phyloP scores from a whole-genome alignment of 495 filamentous ascomycete species.

The Penicillium antarcticum region DNA sequence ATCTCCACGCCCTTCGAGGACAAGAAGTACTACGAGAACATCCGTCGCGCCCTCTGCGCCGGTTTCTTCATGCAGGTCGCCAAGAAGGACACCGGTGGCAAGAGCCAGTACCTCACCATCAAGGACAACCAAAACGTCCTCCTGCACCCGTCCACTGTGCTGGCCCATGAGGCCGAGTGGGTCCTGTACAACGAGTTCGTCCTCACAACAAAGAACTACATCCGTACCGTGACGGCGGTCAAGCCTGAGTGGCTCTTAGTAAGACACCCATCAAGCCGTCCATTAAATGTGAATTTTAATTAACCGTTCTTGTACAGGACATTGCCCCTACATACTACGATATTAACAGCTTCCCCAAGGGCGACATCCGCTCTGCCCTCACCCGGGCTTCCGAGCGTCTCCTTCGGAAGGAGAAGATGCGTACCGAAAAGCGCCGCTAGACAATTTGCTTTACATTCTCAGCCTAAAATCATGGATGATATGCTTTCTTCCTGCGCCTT shows the following conservation, averaged over 20 bases:
- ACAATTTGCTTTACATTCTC: constrained; percentile 6
- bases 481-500: constrained; percentile 5
- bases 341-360: constrained; percentile 75
- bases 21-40: constrained; percentile 98
- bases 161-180: constrained; percentile 88
- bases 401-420: constrained; percentile 66
- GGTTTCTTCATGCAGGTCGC: constrained; percentile 99
- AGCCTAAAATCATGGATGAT: constrained; percentile 13
- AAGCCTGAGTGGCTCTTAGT: constrained; percentile 82
- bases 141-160: constrained; percentile 85
- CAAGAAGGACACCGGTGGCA: constrained; percentile 73
- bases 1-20: constrained; percentile 86
- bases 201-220: constrained; percentile 93
- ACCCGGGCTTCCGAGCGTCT: constrained; percentile 72
- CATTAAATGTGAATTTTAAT: constrained; percentile 1
- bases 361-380: constrained; percentile 77
- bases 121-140: constrained; percentile 92
- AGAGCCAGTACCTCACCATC: constrained; percentile 81
- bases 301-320: constrained; percentile 51
- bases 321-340: constrained; percentile 94
- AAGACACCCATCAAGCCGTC: constrained; percentile 34
- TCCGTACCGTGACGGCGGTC: constrained; percentile 56
- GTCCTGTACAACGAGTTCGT: constrained; percentile 99
- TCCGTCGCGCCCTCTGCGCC: constrained; percentile 85
- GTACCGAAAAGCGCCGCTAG: constrained; percentile 36